Conservation (phyloP, 2,329 filamentous ascomycete genomes). For the Hymenoscyphus scutula region DNA sequence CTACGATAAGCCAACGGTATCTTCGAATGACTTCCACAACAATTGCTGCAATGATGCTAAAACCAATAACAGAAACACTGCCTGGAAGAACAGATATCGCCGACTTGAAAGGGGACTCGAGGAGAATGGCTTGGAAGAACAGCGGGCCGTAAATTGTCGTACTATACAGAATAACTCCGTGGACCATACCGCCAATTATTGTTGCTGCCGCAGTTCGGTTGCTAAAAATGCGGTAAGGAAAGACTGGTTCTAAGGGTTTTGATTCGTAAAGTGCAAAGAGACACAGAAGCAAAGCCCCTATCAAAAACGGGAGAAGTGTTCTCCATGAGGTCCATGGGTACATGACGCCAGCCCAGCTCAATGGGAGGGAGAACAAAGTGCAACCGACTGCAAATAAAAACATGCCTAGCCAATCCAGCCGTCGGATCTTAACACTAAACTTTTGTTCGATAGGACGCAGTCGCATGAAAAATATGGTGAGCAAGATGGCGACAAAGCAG, state of each 20-base stretch:
- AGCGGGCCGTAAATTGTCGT: constrained; percentile 51
- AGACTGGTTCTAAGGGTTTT: constrained; percentile 7
- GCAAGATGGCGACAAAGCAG: neutral
- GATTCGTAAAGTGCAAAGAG: constrained; percentile 49
- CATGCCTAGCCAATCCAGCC: constrained; percentile 59
- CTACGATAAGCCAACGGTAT: neutral
- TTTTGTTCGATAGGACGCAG: neutral
- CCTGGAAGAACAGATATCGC: constrained; percentile 4
- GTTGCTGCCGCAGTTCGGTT: constrained; percentile 48
- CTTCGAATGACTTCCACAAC: neutral
- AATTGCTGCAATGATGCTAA: neutral
- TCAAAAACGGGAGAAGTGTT: constrained; percentile 56
- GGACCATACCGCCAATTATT: constrained; percentile 45
- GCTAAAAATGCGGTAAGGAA: constrained; percentile 40
- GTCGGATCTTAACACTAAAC: constrained; percentile 7
- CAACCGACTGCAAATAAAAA: constrained; percentile 57
- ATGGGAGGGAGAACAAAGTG: constrained; percentile 56
- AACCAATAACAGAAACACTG: constrained; percentile 1
- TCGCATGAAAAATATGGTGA: constrained; percentile 8
- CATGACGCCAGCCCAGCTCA: constrained; percentile 60
- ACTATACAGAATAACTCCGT: constrained; percentile 52
- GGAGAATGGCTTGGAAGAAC: constrained; percentile 35
- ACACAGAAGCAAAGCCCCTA: constrained; percentile 42
- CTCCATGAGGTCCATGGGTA: constrained; percentile 60
- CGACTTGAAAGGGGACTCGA: constrained; percentile 3